Conservation (phyloP, 2,329 filamentous ascomycete species). For the Onygenales sp. region DNA sequence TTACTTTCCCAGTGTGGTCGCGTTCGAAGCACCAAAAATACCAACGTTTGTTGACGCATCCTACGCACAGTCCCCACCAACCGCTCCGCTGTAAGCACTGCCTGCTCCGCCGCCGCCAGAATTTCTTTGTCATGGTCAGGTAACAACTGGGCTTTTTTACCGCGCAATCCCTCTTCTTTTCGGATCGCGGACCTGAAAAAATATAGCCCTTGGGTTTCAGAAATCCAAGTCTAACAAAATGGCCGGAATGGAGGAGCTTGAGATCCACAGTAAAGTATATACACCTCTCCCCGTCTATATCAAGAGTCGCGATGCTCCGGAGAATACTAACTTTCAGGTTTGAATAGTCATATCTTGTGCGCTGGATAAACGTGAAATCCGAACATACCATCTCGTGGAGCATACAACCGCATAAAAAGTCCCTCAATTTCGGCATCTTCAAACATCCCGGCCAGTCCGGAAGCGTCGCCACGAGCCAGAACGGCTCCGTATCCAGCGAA, state of each 20-base stretch:
- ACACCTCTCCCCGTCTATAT: neutral
- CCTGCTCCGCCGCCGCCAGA: neutral
- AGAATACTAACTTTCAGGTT: slow-evolving; percentile 10
- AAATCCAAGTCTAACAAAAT: slow-evolving; percentile 37
- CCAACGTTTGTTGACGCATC: neutral
- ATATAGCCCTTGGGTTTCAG: neutral
- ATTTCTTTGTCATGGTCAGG: neutral
- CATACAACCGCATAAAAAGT: slow-evolving; percentile 95
- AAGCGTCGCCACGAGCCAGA: slow-evolving; percentile 32
- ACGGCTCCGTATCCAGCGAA: neutral
- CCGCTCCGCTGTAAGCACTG: neutral
- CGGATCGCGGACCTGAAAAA: neutral
- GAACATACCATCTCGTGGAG: slow-evolving; percentile 96
- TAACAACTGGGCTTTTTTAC: neutral
- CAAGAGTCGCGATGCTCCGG: neutral
- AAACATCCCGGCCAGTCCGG: slow-evolving; percentile 76
- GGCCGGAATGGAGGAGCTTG: slow-evolving; percentile 92
- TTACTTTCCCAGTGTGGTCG: neutral
- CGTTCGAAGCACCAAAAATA: neutral
- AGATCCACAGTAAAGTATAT: slow-evolving; percentile 91
- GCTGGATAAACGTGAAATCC: slow-evolving; percentile 88
- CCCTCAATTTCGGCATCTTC: slow-evolving; percentile 95
- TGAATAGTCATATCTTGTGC: slow-evolving; percentile 84
- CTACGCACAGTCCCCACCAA: neutral
- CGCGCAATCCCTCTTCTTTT: neutral